Evolutionary conservation across 2,329 filamentous ascomycete genomes (phyloP).

Genomic region (Pyricularia grisea): DNA sequence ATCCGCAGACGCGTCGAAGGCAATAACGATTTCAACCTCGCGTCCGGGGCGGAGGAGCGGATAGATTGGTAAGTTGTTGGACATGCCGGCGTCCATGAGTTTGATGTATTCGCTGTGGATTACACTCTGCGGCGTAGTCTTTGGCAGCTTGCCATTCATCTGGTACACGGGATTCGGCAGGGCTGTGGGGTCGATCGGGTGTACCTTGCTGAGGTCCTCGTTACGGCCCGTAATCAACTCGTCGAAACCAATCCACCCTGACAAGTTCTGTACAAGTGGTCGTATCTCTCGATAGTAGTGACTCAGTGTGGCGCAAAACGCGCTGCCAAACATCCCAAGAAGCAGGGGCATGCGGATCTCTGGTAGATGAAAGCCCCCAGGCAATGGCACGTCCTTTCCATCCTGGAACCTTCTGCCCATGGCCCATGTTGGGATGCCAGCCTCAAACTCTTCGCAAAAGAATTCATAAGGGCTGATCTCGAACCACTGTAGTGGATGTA

Average conservation of each 20-base stretch:
- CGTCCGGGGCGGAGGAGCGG: slow-evolving; percentile 82
- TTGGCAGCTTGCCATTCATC: slow-evolving; percentile 63
- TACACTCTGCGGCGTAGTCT: slow-evolving; percentile 69
- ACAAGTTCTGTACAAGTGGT: slow-evolving; percentile 67
- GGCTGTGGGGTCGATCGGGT: slow-evolving; percentile 84
- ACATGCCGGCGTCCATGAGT: slow-evolving; percentile 97
- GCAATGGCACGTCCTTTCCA: slow-evolving; percentile 52
- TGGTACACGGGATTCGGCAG: slow-evolving; percentile 85
- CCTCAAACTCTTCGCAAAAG: slow-evolving; percentile 84
- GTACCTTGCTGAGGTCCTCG: slow-evolving; percentile 79
- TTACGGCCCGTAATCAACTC: slow-evolving; percentile 74
- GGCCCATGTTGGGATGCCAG: slow-evolving; percentile 92
- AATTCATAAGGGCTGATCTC: slow-evolving; percentile 93
- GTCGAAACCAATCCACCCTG: slow-evolving; percentile 70
- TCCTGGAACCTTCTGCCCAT: slow-evolving; percentile 73
- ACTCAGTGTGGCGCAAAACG: slow-evolving; percentile 89
- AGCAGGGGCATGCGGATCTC: slow-evolving; percentile 77
- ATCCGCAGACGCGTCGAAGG: slow-evolving; percentile 91
- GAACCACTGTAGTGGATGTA: slow-evolving; percentile 53
- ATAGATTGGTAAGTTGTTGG: slow-evolving; percentile 94
- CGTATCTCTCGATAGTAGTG: slow-evolving; percentile 94
- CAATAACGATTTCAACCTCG: slow-evolving; percentile 80
- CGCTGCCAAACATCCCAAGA: slow-evolving; percentile 92
- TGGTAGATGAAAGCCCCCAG: slow-evolving; percentile 63
- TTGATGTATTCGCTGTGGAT: slow-evolving; percentile 63